Percentiles rank a stretch among this genome's conserved stretches.
phyloP scores from a whole-genome alignment of 257 asterid species.

The Echium plantagineum region DNA sequence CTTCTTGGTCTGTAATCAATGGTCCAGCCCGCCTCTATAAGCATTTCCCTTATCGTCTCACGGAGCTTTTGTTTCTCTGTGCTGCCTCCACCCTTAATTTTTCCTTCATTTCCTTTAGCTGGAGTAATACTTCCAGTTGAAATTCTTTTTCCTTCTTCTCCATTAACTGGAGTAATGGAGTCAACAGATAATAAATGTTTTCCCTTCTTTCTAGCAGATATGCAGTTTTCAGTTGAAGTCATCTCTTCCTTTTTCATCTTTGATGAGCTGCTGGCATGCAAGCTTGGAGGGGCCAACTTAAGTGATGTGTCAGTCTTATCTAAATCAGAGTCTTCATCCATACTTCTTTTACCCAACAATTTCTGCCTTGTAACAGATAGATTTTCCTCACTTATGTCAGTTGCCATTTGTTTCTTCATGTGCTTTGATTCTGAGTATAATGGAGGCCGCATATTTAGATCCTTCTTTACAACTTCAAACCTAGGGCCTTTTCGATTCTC shows the following conservation, averaged over 20 bases:
- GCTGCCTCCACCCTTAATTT: constrained; percentile 67
- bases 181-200: constrained; percentile 9
- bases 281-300: constrained; percentile 55
- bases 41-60: constrained; percentile 80
- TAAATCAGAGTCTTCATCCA: constrained; percentile 25
- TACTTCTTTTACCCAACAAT: constrained; percentile 23
- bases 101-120: constrained; percentile 23
- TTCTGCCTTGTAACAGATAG: constrained; percentile 32
- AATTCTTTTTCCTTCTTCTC: constrained; percentile 12
- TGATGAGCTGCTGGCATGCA: constrained; percentile 12
- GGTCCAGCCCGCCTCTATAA: constrained; percentile 72
- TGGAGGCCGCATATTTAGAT: constrained; percentile 19
- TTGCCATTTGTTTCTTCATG: constrained; percentile 28
- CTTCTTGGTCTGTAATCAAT: constrained; percentile 91
- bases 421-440: constrained; percentile 15
- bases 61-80: constrained; percentile 91
- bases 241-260: constrained; percentile 51
- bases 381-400: constrained; percentile 25
- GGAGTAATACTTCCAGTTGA: neutral
- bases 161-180: constrained; percentile 13
- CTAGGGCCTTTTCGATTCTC: constrained; percentile 36
- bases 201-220: constrained; percentile 33
- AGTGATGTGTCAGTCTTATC: constrained; percentile 53
- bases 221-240: constrained; percentile 24
- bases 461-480: constrained; percentile 32